Conservation (phyloP, 805 yeast species). For the Myxozyma lipomycoides region DNA sequence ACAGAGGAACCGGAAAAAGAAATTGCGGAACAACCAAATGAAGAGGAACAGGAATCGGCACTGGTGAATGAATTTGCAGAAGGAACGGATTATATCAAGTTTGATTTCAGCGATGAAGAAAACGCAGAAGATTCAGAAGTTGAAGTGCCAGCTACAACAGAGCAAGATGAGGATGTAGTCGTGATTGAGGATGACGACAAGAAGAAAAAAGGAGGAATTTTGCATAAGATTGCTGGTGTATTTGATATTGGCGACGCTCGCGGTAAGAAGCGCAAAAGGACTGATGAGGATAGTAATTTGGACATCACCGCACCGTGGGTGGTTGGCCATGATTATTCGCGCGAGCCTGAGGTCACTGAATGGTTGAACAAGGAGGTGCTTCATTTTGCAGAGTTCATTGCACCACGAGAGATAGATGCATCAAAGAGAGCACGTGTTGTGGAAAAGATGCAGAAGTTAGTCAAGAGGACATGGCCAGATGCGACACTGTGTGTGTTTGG, state of each 20-base stretch:
- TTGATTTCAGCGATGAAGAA: constrained; percentile 49
- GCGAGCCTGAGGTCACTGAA: constrained; percentile 71
- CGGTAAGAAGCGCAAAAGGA: constrained; percentile 18
- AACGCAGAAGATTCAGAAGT: constrained; percentile 35
- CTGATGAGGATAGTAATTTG: constrained; percentile 8
- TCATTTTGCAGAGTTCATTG: constrained; percentile 78
- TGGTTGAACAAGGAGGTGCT: constrained; percentile 84
- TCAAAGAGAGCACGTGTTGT: constrained; percentile 63
- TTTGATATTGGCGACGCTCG: constrained; percentile 2
- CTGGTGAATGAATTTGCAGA: not conserved
- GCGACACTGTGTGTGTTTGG: constrained; percentile 86
- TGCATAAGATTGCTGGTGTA: constrained; percentile 9
- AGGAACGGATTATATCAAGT: constrained; percentile 49
- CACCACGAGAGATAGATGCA: constrained; percentile 77
- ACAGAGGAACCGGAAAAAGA: too few species aligned
- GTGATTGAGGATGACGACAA: not conserved
- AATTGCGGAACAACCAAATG: too few species aligned
- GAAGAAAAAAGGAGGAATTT: not conserved
- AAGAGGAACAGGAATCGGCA: too few species aligned
- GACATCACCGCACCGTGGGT: constrained; percentile 62
- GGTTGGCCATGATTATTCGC: constrained; percentile 69
- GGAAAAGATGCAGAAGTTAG: constrained; percentile 50
- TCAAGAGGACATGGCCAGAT: constrained; percentile 64
- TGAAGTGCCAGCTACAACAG: not conserved
- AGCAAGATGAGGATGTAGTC: not conserved